Percentiles rank a stretch among this genome's conserved stretches.
Conservation (phyloP, 1,284 basidiomycete species). For the Moniliella sp. region DNA sequence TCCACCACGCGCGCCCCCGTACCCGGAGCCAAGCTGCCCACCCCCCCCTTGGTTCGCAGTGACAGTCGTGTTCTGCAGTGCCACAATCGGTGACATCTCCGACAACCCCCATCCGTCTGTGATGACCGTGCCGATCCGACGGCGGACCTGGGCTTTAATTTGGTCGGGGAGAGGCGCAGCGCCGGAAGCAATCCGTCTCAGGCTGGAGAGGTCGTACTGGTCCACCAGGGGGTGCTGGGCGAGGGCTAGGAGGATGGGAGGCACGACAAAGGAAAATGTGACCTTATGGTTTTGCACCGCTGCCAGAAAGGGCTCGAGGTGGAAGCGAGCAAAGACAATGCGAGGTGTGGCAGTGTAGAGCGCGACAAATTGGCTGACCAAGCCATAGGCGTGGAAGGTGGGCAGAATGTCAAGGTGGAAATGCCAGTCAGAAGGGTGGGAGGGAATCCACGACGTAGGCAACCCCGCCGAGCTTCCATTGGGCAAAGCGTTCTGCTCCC, state of each 20-base stretch:
- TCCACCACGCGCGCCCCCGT: too few species aligned
- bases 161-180: conserved; percentile 18
- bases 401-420: conserved; percentile 28
- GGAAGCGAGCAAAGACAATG: conserved; percentile 17
- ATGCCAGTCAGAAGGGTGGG: too few species aligned
- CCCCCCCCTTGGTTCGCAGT: conserved; percentile 10
- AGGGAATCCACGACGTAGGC: too few species aligned
- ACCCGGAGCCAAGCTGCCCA: conserved; percentile 9
- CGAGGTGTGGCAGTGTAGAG: conserved; percentile 25
- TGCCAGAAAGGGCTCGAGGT: conserved; percentile 19
- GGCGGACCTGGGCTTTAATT: conserved; percentile 11
- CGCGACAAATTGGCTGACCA: conserved; percentile 19
- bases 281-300: conserved; percentile 14
- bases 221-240: conserved; percentile 17
- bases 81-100: conserved; percentile 28
- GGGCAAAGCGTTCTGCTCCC: too few species aligned
- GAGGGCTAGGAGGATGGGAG: conserved; percentile 25
- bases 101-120: conserved; percentile 27
- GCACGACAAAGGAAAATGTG: conserved; percentile 30
- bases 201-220: conserved; percentile 17
- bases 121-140: conserved; percentile 13
- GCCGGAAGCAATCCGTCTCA: conserved; percentile 21
- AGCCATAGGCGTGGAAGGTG: conserved; percentile 31
- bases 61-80: conserved; percentile 18
- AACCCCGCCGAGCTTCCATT: too few species aligned